Percentiles rank a stretch among this genome's conserved stretches.
These are phyloP conservation scores for Dalechampia spathulata DNA, from an alignment of 441 rosid species.

Conservation along the genomic window DNA sequence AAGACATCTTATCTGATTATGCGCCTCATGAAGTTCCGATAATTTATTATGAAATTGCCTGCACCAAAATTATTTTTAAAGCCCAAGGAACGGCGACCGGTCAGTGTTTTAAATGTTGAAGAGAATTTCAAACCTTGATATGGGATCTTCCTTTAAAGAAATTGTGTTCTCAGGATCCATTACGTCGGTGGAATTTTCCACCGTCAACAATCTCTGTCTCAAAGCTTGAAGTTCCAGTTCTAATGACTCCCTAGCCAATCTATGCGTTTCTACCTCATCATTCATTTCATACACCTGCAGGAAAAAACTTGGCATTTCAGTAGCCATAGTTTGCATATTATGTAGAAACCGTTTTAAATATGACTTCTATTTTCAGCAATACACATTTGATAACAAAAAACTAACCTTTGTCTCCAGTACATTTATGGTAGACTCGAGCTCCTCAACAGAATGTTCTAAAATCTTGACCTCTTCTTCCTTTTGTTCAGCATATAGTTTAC, in stretches of 20 bases:
- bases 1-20: slow-evolving; percentile 38
- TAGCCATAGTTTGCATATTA: slow-evolving; percentile 6
- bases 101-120: slow-evolving; percentile 12
- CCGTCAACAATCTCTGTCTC: slow-evolving; percentile 54
- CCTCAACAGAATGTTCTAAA: slow-evolving; percentile 81
- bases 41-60: slow-evolving; percentile 33
- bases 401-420: slow-evolving; percentile 84
- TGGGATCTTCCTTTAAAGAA: slow-evolving; percentile 31
- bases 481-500: slow-evolving; percentile 70
- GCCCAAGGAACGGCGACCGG: slow-evolving; percentile 13
- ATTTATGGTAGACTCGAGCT: slow-evolving; percentile 83
- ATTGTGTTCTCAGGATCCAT: slow-evolving; percentile 30
- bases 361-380: not conserved
- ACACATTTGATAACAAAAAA: not conserved
- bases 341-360: not conserved
- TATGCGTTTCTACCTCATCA: slow-evolving; percentile 78
- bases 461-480: slow-evolving; percentile 93
- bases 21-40: slow-evolving; percentile 49
- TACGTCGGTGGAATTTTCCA: slow-evolving; percentile 50
- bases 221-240: slow-evolving; percentile 74
- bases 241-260: slow-evolving; percentile 55
- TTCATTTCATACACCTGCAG: slow-evolving; percentile 79
- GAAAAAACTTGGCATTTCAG: slow-evolving; percentile 18
- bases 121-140: slow-evolving; percentile 36
- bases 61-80: slow-evolving; percentile 21